Evolutionary conservation across 768 basidiomycete species (phyloP).

Genomic region (Aureoboletus auriporus): DNA sequence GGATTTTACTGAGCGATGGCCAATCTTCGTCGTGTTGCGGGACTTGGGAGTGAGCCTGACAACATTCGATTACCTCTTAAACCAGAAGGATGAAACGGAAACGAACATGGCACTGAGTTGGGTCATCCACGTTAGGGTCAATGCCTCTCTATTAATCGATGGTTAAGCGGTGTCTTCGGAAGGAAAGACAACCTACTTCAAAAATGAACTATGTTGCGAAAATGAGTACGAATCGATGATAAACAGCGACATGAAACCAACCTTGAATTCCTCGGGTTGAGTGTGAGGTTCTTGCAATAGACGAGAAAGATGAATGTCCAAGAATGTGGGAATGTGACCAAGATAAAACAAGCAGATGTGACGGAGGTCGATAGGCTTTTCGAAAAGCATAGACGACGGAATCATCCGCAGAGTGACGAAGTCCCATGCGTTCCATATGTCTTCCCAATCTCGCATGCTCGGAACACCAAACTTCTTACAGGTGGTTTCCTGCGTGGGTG

Average conservation of each 20-base stretch:
- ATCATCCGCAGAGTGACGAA: slow-evolving; percentile 83
- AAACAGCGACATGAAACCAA: slow-evolving; percentile 20
- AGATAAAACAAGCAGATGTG: slow-evolving; percentile 97
- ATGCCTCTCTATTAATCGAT: slow-evolving; percentile 71
- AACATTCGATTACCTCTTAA: slow-evolving; percentile 1
- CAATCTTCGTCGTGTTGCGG: slow-evolving; percentile 79
- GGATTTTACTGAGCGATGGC: slow-evolving; percentile 69
- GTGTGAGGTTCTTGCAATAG: slow-evolving; percentile 75
- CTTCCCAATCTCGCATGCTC: slow-evolving; percentile 70
- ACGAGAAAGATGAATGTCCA: slow-evolving; percentile 85
- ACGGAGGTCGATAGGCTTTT: slow-evolving; percentile 90
- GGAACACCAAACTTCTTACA: slow-evolving; percentile 59
- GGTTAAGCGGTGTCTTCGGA: slow-evolving; percentile 1
- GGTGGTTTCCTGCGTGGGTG: slow-evolving; percentile 14
- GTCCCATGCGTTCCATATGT: slow-evolving; percentile 89
- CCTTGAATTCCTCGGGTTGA: slow-evolving; percentile 80
- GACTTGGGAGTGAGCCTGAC: slow-evolving; percentile 84
- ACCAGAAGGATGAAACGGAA: not conserved
- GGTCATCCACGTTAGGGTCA: slow-evolving; percentile 92
- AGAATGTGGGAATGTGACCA: slow-evolving; percentile 90
- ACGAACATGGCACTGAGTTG: slow-evolving; percentile 77
- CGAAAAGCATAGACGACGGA: slow-evolving; percentile 74
- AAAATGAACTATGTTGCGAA: slow-evolving; percentile 55
- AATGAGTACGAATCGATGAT: slow-evolving; percentile 3
- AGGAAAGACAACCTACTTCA: slow-evolving; percentile 45